Evolutionary conservation across 208 protist genomes (phyloP).

Genomic region (Trypanosoma vivax): DNA sequence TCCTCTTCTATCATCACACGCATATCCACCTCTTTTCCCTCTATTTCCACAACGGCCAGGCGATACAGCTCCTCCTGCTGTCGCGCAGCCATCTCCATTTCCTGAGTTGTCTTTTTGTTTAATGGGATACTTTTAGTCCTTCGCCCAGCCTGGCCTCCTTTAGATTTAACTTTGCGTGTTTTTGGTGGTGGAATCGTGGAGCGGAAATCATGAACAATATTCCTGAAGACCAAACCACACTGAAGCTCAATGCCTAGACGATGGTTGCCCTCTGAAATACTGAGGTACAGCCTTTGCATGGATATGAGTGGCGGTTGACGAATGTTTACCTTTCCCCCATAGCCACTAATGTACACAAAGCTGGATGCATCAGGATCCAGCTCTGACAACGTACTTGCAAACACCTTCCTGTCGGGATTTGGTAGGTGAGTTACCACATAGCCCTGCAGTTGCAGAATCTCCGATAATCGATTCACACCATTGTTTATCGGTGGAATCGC

Average conservation of each 20-base stretch:
- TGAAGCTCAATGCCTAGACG: constrained; percentile 47
- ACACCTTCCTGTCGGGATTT: constrained; percentile 31
- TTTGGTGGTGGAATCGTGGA: constrained; percentile 31
- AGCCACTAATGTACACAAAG: constrained; percentile 83
- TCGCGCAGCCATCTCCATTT: constrained; percentile 44
- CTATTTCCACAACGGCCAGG: constrained; percentile 34
- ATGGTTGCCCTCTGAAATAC: constrained; percentile 44
- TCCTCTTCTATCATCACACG: constrained; percentile 38
- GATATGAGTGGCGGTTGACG: constrained; percentile 58
- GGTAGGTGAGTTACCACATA: constrained; percentile 63
- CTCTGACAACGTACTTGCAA: constrained; percentile 57
- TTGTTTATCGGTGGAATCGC: constrained; percentile 40
- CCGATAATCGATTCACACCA: constrained; percentile 33
- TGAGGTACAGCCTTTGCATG: constrained; percentile 52
- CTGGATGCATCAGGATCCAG: constrained; percentile 50
- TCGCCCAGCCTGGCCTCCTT: no score
- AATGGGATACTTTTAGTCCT: constrained; percentile 11
- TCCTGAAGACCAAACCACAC: constrained; percentile 22
- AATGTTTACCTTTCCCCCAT: constrained; percentile 67
- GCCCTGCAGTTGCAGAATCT: constrained; percentile 55
- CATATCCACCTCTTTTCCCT: constrained; percentile 42
- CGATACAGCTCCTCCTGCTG: constrained; percentile 47
- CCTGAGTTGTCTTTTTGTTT: constrained; percentile 47
- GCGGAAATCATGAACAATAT: constrained; percentile 26
- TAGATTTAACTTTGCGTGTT: constrained; percentile 38